Evolutionary conservation across 2,329 filamentous ascomycete species (phyloP), one percentile per base, ranked within the genome.

Genomic region (Madurella mycetomatis): DNA sequence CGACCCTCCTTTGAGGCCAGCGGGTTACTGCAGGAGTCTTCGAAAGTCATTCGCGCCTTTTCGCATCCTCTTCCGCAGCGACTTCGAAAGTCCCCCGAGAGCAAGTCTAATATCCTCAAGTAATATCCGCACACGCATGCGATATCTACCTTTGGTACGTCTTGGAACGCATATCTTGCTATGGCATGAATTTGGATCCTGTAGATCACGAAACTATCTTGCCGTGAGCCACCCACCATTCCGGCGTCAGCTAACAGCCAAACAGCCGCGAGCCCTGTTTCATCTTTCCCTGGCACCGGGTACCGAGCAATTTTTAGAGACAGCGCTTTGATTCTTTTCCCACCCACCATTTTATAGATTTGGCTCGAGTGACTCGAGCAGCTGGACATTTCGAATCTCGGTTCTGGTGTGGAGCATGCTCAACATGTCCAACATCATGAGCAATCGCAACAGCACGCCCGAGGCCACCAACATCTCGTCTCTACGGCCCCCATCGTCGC

Each of bases 401-500:
- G 50, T 57, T 49, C 17, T 37, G 16, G 16, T 41, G 40, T 44
- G 53, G 55, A 61, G 49, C 54, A 80, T 81, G 77, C 72, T 78
- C 74, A 81, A 79, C 59, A 84, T 85, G 81, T 83, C 87, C 72
- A 84, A 85, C 65, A 86, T 83, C 62, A 82, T 86, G 70, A 84
- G 84, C 64, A 97, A 97, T 76, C 88, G 94, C 67, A 97, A 97
- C 76, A 97, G 92, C 80, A 97, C 92, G 44, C 94, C 94, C 52
- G 94, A 97, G 77, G 90, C 88, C 51, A 87, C 86, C 65, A 90
- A 85, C 67, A 84, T 88, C 57, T 87, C 86, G 50, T 85, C 90
- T 61, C 85, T 96, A 66, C 88, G 92, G 58, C 90, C 92, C 46
- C 89, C 91, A 47, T 81, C 85, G 41, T 87, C 92, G 61, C 84